phyloP scores from a whole-genome alignment of 1,284 basidiomycete genomes.

The Naganishia sp. region DNA sequence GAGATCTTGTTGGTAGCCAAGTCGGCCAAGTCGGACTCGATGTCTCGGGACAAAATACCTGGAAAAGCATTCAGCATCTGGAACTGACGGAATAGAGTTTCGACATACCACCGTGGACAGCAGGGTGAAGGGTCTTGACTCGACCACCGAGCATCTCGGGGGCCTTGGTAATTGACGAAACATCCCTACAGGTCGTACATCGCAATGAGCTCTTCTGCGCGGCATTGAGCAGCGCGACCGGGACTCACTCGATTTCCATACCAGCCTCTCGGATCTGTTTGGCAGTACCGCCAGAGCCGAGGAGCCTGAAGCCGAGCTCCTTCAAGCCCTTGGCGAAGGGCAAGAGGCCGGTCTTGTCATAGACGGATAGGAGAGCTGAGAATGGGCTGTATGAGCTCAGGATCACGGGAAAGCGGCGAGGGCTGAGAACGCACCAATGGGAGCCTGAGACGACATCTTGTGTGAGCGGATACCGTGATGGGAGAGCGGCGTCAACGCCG shows the following conservation, averaged over 20 bases:
- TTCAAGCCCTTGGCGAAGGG: constrained; percentile 84
- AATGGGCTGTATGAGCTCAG: not conserved
- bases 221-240: not conserved
- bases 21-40: constrained; percentile 81
- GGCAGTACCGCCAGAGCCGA: constrained; percentile 96
- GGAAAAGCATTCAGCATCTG: constrained; percentile 4
- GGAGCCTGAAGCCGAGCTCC: constrained; percentile 77
- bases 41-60: constrained; percentile 88
- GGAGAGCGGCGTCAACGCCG: not conserved
- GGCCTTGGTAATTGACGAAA: constrained; percentile 95
- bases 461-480: not conserved
- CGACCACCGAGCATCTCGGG: constrained; percentile 99
- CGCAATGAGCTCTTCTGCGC: not conserved
- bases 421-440: constrained; percentile 39
- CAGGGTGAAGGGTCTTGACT: constrained; percentile 99
- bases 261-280: constrained; percentile 95
- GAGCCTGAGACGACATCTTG: constrained; percentile 39
- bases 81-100: constrained; percentile 12
- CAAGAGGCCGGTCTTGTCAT: constrained; percentile 90
- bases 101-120: constrained; percentile 85
- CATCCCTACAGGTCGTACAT: constrained; percentile 70
- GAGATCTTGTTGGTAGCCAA: constrained; percentile 77
- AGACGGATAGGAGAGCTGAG: constrained; percentile 88
- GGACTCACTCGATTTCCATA: constrained; percentile 79
- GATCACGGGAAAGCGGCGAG: not conserved